Evolutionary conservation across 2,329 filamentous ascomycete species (phyloP).

Genomic region (Davidsoniella neocaledoniae): DNA sequence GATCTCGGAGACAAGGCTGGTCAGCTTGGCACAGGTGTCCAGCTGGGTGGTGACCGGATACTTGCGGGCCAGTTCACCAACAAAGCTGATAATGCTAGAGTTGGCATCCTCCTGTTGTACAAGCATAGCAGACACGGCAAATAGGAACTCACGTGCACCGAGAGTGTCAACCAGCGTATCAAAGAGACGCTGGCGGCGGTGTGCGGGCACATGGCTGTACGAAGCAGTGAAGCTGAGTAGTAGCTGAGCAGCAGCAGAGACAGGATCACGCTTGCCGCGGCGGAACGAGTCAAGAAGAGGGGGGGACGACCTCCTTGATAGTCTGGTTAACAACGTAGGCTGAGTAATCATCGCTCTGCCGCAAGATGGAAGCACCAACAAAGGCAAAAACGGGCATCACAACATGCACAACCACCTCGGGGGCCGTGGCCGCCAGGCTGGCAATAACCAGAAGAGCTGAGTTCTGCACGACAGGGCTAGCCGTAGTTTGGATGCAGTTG

Average conservation of each 20-base stretch:
- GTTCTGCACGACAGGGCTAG: slow-evolving; percentile 87
- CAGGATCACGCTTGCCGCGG: slow-evolving; percentile 58
- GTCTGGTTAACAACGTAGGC: slow-evolving; percentile 92
- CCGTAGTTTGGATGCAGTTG: slow-evolving; percentile 81
- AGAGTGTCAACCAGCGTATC: slow-evolving; percentile 71
- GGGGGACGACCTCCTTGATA: slow-evolving; percentile 84
- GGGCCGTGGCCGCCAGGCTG: slow-evolving; percentile 68
- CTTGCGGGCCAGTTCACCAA: slow-evolving; percentile 53
- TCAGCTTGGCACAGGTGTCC: slow-evolving; percentile 57
- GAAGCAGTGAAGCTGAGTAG: slow-evolving; percentile 92
- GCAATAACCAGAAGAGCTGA: slow-evolving; percentile 77
- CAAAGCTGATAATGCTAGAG: slow-evolving; percentile 56
- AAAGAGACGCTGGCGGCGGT: slow-evolving; percentile 70
- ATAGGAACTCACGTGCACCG: slow-evolving; percentile 73
- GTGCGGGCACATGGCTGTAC: slow-evolving; percentile 86
- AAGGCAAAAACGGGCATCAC: slow-evolving; percentile 99
- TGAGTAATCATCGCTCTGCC: slow-evolving; percentile 92
- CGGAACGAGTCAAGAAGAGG: slow-evolving; percentile 72
- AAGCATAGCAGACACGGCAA: slow-evolving; percentile 74
- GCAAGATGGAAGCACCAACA: slow-evolving; percentile 80
- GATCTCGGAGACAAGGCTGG: slow-evolving; percentile 59
- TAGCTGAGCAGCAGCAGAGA: slow-evolving; percentile 72
- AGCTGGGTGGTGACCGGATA: slow-evolving; percentile 66
- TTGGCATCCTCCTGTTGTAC: slow-evolving; percentile 61
- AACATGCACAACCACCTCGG: slow-evolving; percentile 83